Percentiles rank a stretch among this genome's conserved stretches.
These are phyloP conservation scores for Aspergillus quadrilineatus DNA, from an alignment of 2,329 filamentous ascomycete species.

Conservation along the genomic window DNA sequence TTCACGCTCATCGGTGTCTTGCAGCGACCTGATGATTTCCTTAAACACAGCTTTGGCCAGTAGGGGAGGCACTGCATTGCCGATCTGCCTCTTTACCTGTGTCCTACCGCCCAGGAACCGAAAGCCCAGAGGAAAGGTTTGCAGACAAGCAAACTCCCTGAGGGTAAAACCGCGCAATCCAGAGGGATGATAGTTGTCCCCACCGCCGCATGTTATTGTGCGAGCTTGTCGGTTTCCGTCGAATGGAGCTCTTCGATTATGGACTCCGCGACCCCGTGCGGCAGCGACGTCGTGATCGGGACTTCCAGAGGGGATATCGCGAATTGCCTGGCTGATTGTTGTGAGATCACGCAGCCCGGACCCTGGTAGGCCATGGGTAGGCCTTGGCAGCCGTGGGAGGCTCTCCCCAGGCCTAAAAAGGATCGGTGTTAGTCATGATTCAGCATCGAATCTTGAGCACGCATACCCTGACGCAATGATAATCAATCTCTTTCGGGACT, in stretches of 20 bases:
- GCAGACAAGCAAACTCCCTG: conserved; percentile 67
- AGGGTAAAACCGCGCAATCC: conserved; percentile 64
- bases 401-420: conserved; percentile 63
- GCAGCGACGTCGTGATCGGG: conserved; percentile 44
- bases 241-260: conserved; percentile 40
- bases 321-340: conserved; percentile 47
- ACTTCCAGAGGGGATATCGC: conserved; percentile 39
- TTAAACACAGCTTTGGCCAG: conserved; percentile 42
- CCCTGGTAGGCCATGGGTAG: conserved; percentile 54
- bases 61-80: conserved; percentile 72
- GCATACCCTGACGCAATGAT: conserved; percentile 55
- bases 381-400: conserved; percentile 63
- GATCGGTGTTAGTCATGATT: background rate
- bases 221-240: conserved; percentile 51
- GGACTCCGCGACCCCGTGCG: conserved; percentile 18
- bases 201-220: conserved; percentile 64
- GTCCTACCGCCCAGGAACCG: conserved; percentile 48
- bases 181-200: conserved; percentile 65
- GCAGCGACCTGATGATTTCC: conserved; percentile 39
- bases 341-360: conserved; percentile 34
- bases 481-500: conserved; percentile 50
- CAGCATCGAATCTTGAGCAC: background rate
- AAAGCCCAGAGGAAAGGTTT: conserved; percentile 66
- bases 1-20: conserved; percentile 36
- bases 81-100: conserved; percentile 61